These are phyloP conservation scores for Suhomyces xylopsoci DNA, from an alignment of 805 yeast genomes.

Conservation along the genomic window DNA sequence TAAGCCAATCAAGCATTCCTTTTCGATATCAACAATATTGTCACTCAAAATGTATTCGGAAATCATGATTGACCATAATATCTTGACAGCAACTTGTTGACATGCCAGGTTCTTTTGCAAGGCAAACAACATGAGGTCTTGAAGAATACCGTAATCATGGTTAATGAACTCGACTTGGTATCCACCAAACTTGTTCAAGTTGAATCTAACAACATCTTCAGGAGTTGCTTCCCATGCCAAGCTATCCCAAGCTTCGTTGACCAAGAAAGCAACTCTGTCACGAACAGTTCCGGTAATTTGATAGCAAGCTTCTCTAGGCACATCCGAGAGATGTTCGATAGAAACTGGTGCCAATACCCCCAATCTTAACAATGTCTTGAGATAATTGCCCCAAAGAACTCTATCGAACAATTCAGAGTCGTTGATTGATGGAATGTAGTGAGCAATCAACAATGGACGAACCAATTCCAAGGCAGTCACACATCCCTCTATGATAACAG, in stretches of 20 bases:
- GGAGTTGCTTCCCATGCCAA: constrained; percentile 62
- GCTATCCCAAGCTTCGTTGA: constrained; percentile 68
- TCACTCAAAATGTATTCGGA: constrained; percentile 61
- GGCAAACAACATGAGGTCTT: constrained; percentile 63
- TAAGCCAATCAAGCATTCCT: constrained; percentile 59
- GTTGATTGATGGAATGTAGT: constrained; percentile 51
- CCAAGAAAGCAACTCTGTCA: constrained; percentile 50
- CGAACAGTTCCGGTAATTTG: constrained; percentile 63
- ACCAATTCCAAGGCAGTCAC: constrained; percentile 53
- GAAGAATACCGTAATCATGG: constrained; percentile 56
- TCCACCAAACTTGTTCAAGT: constrained; percentile 61
- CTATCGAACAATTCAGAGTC: constrained; percentile 54
- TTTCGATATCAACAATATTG: constrained; percentile 56
- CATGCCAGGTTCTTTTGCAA: constrained; percentile 64
- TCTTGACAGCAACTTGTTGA: constrained; percentile 58
- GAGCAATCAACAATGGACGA: constrained; percentile 45
- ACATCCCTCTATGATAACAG: constrained; percentile 55
- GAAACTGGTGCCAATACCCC: constrained; percentile 68
- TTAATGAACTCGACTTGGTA: constrained; percentile 64
- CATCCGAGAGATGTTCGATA: constrained; percentile 64
- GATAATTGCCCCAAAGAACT: constrained; percentile 65
- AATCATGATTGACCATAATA: constrained; percentile 70
- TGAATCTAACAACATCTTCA: constrained; percentile 56
- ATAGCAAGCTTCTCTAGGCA: constrained; percentile 69
- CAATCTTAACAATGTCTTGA: constrained; percentile 54